A percentile compares a stretch with the other conserved stretches of the same genome.
Evolutionary conservation across 148 eudicot genomes (phyloP).

Genomic region (Polygonum aviculare): DNA sequence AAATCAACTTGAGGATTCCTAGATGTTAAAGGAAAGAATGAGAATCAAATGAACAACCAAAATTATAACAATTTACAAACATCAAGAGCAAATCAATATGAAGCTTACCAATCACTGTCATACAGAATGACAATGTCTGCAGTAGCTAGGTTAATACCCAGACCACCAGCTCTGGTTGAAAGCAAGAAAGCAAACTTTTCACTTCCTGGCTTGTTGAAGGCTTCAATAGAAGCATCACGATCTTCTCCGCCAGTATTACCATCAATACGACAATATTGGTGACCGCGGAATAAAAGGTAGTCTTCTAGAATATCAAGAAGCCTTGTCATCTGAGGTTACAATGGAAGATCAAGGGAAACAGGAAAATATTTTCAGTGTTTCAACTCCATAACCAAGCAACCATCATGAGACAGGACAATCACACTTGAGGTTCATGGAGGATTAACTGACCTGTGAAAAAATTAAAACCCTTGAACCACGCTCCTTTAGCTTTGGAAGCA

Average conservation of each 20-base stretch:
- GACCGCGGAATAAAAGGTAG: conserved; percentile 74
- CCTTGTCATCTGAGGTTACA: conserved; percentile 71
- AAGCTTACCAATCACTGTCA: conserved; percentile 81
- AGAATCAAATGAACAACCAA: not conserved
- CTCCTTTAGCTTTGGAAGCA: conserved; percentile 87
- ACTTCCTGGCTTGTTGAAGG: conserved; percentile 84
- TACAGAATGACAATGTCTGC: conserved; percentile 95
- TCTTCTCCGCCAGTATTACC: conserved; percentile 98
- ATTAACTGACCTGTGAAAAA: conserved; percentile 70
- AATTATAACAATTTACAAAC: not conserved
- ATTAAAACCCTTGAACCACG: conserved; percentile 93
- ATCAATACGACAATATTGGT: conserved; percentile 85
- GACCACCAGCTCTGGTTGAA: conserved; percentile 97
- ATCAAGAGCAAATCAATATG: not conserved
- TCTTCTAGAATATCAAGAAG: conserved; percentile 94
- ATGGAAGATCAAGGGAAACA: conserved; percentile 5
- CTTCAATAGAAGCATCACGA: conserved; percentile 94
- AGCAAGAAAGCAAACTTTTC: conserved; percentile 86
- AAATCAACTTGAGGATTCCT: conserved; percentile 99
- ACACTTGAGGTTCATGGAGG: not conserved
- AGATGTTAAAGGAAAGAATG: conserved; percentile 2
- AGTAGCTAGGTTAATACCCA: conserved; percentile 97
- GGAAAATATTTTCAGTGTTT: not conserved
- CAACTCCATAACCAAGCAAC: not conserved
- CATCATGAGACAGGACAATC: not conserved